Conservation (phyloP, 1,284 basidiomycete species). For the Macrocystidia cucumis region DNA sequence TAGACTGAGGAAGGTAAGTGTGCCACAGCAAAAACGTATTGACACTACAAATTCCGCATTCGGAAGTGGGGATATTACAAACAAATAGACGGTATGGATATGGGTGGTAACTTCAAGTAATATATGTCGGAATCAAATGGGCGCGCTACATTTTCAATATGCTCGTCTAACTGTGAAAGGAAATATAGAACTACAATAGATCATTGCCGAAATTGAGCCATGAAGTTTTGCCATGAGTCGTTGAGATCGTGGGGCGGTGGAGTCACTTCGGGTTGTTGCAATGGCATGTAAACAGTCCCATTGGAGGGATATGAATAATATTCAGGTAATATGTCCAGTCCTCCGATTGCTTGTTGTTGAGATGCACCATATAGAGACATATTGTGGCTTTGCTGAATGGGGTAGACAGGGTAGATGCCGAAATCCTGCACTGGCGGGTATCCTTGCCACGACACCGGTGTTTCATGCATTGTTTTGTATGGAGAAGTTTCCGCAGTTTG, state of each 20-base stretch:
- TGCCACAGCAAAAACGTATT: too few relatives aligned
- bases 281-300: constrained; percentile 12
- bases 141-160: too few relatives aligned
- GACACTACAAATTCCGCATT: too few relatives aligned
- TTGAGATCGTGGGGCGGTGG: constrained; percentile 28
- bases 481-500: not conserved
- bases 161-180: too few relatives aligned
- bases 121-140: too few relatives aligned
- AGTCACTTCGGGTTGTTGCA: constrained; percentile 18
- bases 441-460: constrained; percentile 18
- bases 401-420: constrained; percentile 13
- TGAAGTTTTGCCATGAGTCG: constrained; percentile 44
- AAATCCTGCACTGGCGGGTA: constrained; percentile 23
- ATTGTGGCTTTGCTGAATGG: too few relatives aligned
- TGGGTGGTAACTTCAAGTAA: too few relatives aligned
- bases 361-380: too few relatives aligned
- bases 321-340: constrained; percentile 15
- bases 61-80: too few relatives aligned
- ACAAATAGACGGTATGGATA: too few relatives aligned
- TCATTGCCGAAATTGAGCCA: constrained; percentile 27
- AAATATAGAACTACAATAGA: constrained; percentile 18
- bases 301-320: constrained; percentile 18
- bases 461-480: not conserved
- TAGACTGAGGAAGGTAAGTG: too few relatives aligned
- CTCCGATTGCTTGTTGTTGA: constrained; percentile 8